Evolutionary conservation across 2,329 filamentous ascomycete species (phyloP).

Genomic region (Colletotrichum noveboracense): DNA sequence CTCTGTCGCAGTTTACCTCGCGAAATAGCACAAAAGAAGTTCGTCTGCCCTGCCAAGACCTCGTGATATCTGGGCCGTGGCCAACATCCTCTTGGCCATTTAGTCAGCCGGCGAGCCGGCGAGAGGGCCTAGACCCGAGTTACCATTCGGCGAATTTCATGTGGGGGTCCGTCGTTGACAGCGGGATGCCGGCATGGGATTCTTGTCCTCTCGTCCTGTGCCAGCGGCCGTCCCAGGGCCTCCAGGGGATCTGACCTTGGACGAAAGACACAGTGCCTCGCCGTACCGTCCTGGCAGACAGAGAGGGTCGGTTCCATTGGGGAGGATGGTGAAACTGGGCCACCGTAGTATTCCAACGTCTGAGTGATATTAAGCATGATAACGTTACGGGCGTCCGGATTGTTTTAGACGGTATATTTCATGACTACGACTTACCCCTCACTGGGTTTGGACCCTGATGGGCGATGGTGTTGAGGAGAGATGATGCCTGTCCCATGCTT

Average conservation of each 20-base stretch:
- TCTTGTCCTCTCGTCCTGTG: background rate
- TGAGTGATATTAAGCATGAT: background rate
- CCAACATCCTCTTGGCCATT: background rate
- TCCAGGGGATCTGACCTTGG: background rate
- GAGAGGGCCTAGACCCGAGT: background rate
- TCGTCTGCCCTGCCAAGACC: background rate
- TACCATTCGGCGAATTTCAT: background rate
- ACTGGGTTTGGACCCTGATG: background rate
- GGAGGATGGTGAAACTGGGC: background rate
- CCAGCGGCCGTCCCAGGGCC: background rate
- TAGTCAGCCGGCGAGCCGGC: background rate
- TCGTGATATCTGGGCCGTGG: background rate
- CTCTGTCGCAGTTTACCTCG: background rate
- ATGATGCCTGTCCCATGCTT: background rate
- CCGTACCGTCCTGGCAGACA: background rate
- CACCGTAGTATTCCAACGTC: background rate
- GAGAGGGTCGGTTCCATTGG: background rate
- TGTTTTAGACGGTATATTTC: background rate
- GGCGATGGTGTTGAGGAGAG: background rate
- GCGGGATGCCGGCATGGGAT: conserved; percentile 1
- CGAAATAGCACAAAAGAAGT: background rate
- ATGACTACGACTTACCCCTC: background rate
- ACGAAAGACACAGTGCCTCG: background rate
- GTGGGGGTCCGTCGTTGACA: background rate
- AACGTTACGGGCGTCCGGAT: background rate